Evolutionary conservation across 805 yeast genomes (phyloP).

Genomic region (Candida montana): DNA sequence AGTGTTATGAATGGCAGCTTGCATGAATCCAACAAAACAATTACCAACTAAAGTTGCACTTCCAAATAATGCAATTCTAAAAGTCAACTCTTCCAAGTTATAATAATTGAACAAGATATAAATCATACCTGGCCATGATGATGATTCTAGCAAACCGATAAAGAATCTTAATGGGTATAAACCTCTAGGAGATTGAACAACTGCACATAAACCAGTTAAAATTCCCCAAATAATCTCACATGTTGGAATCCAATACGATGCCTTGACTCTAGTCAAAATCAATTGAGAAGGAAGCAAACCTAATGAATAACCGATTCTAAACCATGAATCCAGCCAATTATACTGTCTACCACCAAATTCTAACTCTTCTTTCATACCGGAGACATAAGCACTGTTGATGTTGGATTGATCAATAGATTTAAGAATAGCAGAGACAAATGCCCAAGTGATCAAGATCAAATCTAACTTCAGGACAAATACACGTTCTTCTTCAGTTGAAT

Average conservation of each 20-base stretch:
- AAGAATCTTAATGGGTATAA: constrained; percentile 60
- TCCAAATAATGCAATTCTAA: constrained; percentile 25
- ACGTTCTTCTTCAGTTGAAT: background rate
- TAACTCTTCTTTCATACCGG: constrained; percentile 45
- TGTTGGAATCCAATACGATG: constrained; percentile 41
- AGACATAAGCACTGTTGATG: constrained; percentile 42
- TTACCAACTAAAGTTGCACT: constrained; percentile 11
- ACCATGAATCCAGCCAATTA: constrained; percentile 44
- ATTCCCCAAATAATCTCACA: constrained; percentile 67
- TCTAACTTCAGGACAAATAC: background rate
- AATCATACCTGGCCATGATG: constrained; percentile 42
- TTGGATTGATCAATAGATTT: constrained; percentile 3
- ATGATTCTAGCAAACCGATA: constrained; percentile 65
- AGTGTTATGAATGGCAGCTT: constrained; percentile 28
- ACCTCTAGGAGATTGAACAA: constrained; percentile 24
- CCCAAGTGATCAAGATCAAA: background rate
- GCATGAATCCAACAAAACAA: constrained; percentile 33
- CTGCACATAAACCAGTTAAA: constrained; percentile 50
- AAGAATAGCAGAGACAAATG: background rate
- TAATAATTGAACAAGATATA: constrained; percentile 32
- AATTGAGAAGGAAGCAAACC: constrained; percentile 65
- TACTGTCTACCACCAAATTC: constrained; percentile 36
- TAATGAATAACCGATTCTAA: constrained; percentile 58
- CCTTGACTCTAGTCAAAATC: constrained; percentile 49
- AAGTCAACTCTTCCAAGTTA: constrained; percentile 30